Evolutionary conservation across 1,284 basidiomycete species (phyloP), one percentile per base, ranked within the genome.

Genomic region (Ceratobasidium sp.): DNA sequence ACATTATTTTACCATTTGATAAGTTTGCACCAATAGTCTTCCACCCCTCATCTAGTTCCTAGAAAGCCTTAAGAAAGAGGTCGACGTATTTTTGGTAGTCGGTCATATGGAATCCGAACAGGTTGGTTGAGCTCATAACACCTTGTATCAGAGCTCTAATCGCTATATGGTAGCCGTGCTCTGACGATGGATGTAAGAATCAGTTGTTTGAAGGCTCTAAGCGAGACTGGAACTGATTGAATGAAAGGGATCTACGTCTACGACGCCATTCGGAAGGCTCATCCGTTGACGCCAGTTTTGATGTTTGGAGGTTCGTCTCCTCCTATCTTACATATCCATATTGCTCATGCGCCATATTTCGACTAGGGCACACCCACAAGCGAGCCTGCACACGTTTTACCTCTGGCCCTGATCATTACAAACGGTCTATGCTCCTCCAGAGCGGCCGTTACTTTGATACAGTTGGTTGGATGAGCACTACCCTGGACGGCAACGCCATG

Each of bases 401-500:
- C 23, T 61, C 59, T 61, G 28, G 28, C 10, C 38, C 59, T 17
- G 20, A 61, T 33, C 59, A 38, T 44, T 28, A 12, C 52, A n/a
- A 40, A 33, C 68, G 68, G 20, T 70, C 68, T 3, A 70, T 70
- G 68, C 50, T 70, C 23, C 52, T 70, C 33, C 68, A 70, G 42
- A 70, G 68, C 38, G 68, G 68, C 7, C 68, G 54, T 10, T 70
- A 70, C n/a, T 70, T 70, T 40, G 52, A 70, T 26, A 70, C 68
- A 10, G 68, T 70, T n/a, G 68, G 68, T 9, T 70, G 68, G 68
- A 70, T 70, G 68, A 70, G 68, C 54, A 50, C 42, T 4, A 56
- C 10, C 15, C 28, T 70, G 7, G 68, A 70, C 38, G 33, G 44
- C 15, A 70, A 70, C 42, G 9, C 7, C n/a, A n/a, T n/a, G n/a